Evolutionary conservation across 2,329 filamentous ascomycete genomes (phyloP).

Genomic region (Claviceps humidiphila): DNA sequence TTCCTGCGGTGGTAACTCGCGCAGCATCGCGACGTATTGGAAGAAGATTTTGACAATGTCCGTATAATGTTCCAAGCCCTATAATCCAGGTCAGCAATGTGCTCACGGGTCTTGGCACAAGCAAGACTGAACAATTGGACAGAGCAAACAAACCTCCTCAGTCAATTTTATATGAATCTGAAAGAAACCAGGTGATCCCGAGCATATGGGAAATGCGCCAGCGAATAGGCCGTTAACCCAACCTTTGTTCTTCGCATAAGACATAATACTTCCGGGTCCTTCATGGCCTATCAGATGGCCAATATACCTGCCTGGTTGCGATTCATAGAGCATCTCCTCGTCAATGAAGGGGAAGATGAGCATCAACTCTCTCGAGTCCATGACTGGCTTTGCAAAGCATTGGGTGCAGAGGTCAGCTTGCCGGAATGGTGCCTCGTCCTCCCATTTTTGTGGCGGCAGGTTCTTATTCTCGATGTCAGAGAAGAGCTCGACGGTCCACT

Average conservation of each 20-base stretch:
- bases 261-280: slow-evolving; percentile 81
- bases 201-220: slow-evolving; percentile 62
- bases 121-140: not conserved
- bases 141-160: slow-evolving; percentile 46
- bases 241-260: slow-evolving; percentile 78
- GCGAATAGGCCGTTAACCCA: slow-evolving; percentile 78
- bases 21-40: slow-evolving; percentile 80
- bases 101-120: not conserved
- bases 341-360: slow-evolving; percentile 77
- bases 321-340: slow-evolving; percentile 65
- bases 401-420: slow-evolving; percentile 46
- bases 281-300: slow-evolving; percentile 86
- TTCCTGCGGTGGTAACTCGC: slow-evolving; percentile 65
- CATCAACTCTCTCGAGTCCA: slow-evolving; percentile 70
- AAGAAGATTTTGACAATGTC: slow-evolving; percentile 77
- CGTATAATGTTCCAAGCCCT: slow-evolving; percentile 64
- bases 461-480: slow-evolving; percentile 71
- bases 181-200: slow-evolving; percentile 65
- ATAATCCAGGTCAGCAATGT: not conserved
- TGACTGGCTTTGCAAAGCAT: slow-evolving; percentile 80
- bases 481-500: slow-evolving; percentile 77
- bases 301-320: slow-evolving; percentile 73
- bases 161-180: slow-evolving; percentile 69
- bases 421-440: slow-evolving; percentile 35
- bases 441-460: slow-evolving; percentile 47